Evolutionary conservation across 768 basidiomycete species (phyloP), one percentile per base, ranked within the genome.

Genomic region (Mycena maculata): DNA sequence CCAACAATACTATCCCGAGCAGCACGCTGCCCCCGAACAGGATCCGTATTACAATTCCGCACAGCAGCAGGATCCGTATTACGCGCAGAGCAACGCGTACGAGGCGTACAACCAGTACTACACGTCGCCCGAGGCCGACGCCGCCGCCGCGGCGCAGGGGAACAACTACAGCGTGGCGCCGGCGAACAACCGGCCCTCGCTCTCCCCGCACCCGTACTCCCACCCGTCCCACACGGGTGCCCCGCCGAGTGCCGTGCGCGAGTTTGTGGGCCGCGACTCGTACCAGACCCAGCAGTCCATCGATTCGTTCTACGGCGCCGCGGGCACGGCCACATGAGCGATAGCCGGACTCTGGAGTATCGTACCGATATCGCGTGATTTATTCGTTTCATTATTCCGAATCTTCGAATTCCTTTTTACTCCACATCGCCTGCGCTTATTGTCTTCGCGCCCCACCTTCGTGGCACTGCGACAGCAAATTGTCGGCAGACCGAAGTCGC

Each of bases 261-360:
- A 64, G 13, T 45, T 65, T 30, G 48, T 33, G 16, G 67, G 55
- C 9, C 71, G 73, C 38, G 71, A 70, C 44, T 72, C 71, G 28
- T 30, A 30, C 16, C 71, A 70, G n/a, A n/a, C n/a, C 59, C 63
- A 72, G 28, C 73, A 57, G 57, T 72, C 73, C 4, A 66, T 71
- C 53, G 73, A 74, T 44, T 74, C 73, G 36, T 74, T 74, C 69
- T 72, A 74, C 44, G 69, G 69, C 71, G 72, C 70, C 30, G 45
- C 73, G 56, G 69, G 69, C 11, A 64, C 62, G 65, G 69, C 69
- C 25, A 10, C 22, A 9, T 70, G 60, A 62, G 44, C 42, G 25
- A 27, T 16, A 28, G 16, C 28, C 27, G 13, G 39, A 39, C 25
- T 9, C 10, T 28, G 12, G 45, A 33, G 48, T 20, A 31, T 57